Evolutionary conservation across 805 yeast genomes (phyloP), one percentile per base, ranked within the genome.

Genomic region (Candida golubevii): DNA sequence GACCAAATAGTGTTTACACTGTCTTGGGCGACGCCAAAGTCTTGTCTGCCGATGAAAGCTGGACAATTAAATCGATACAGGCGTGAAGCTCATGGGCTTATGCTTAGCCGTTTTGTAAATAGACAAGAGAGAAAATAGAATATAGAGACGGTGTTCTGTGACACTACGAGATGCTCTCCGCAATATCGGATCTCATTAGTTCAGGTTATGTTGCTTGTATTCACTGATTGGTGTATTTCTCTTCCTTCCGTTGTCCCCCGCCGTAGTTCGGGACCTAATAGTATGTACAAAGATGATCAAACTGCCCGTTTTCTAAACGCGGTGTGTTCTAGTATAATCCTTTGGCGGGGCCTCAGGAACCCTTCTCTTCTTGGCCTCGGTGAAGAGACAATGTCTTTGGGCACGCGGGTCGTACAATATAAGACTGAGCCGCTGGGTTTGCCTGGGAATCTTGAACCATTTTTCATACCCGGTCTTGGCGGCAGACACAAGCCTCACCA

Each of bases 401-500:
- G 88, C 97, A 48, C 69, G 53, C 29, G 64, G 62, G 45, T 60
- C 61, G 49, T 56, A 54, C 37, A 55, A 51, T 18, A 90, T 83
- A 60, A 88, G 93, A 38, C 80, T 81, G 50, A 91, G 82, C 45
- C 79, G 72, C 39, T 87, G 86, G 3, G 95, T 81, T 42, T 86
- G 81, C 71, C 97, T 83, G 39, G 89, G 93, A 38, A 90, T 79
- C 41, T 81, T 72, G 53, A 89, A 79, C 62, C 89, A 83, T 61
- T 95, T 81, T 61, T 81, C 80, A 65, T 75, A 87, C 1, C 98
- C 98, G 1, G 98, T 90, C 55, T 84, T 79, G 13, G 97, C 98
- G 2, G 93, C 77, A 1, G 98, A 91, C 2, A 90, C 72, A 50
- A 91, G 77, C 65, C 88, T 88, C 46, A 91, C 84, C 60, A 90